These are phyloP conservation scores for Umbelopsis ramanniana DNA, from an alignment of 192 early-diverging fungal species.

Conservation along the genomic window DNA sequence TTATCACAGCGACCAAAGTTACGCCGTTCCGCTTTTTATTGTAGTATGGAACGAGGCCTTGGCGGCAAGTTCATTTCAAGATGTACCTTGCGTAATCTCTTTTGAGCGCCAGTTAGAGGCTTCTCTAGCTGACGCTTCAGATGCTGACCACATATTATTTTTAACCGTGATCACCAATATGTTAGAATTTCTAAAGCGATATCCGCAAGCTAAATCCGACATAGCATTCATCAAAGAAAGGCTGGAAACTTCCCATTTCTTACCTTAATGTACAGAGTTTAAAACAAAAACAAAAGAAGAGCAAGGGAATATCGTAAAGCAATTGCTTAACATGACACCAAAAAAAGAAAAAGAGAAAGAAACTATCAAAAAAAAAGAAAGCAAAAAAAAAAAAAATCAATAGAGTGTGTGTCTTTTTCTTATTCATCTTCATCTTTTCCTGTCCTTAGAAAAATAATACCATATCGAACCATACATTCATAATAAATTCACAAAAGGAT, in stretches of 20 bases:
- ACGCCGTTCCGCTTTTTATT: conserved; percentile 1
- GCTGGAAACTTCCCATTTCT: neutral
- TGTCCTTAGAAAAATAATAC: neutral
- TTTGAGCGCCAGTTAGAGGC: conserved; percentile 7
- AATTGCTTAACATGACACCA: neutral
- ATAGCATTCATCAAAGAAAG: conserved; percentile 10
- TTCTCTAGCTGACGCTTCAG: neutral
- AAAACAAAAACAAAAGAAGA: neutral
- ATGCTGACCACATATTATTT: conserved; percentile 14
- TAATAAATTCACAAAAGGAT: neutral
- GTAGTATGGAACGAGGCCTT: conserved; percentile 6
- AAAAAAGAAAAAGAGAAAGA: neutral
- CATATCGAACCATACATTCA: neutral
- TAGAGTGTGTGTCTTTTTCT: neutral
- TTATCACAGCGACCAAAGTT: neutral
- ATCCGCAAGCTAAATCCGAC: conserved; percentile 11
- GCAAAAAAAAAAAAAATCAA: neutral
- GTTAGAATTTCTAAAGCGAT: conserved; percentile 1
- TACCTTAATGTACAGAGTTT: conserved; percentile 7
- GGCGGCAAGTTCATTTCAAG: conserved; percentile 12
- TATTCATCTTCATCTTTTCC: neutral
- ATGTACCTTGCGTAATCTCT: neutral
- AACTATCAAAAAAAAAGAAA: neutral
- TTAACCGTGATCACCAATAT: conserved; percentile 3
- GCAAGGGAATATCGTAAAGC: neutral